These are phyloP conservation scores for Fagopyrum tataricum DNA, from an alignment of 148 eudicot species.

Conservation along the genomic window DNA sequence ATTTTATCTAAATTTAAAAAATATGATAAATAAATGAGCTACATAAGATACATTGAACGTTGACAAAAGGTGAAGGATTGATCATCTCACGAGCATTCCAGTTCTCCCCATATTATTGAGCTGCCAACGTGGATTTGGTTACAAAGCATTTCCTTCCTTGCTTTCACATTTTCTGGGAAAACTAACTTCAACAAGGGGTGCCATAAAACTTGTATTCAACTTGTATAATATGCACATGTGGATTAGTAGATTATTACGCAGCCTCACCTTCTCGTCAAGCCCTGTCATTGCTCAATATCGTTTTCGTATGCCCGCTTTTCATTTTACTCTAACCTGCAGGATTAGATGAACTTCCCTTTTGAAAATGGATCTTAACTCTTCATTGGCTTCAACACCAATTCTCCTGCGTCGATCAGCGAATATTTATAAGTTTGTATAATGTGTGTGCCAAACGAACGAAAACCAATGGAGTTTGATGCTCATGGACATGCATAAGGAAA, in stretches of 20 bases:
- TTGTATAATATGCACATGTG: slow-evolving; percentile 8
- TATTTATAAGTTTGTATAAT: too few species aligned
- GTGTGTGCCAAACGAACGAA: too few species aligned
- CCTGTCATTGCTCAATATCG: not conserved
- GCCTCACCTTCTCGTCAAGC: not conserved
- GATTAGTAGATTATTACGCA: not conserved
- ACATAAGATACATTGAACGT: not conserved
- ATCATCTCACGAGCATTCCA: not conserved
- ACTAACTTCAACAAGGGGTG: not conserved
- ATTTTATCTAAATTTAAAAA: too few species aligned
- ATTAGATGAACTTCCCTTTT: slow-evolving; percentile 82
- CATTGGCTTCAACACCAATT: slow-evolving; percentile 86
- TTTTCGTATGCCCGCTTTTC: not conserved
- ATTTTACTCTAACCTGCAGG: slow-evolving; percentile 59
- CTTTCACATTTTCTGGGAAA: not conserved
- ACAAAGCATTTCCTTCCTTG: not conserved
- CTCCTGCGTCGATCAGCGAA: slow-evolving; percentile 35
- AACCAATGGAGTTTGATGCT: too few species aligned
- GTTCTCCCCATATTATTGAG: not conserved
- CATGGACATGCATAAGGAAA: too few species aligned
- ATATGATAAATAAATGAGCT: not conserved
- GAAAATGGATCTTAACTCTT: slow-evolving; percentile 75
- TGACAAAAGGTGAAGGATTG: not conserved
- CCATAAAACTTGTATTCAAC: not conserved
- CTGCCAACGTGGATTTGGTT: not conserved